Conservation (phyloP, 1,284 basidiomycete genomes). For the Heterobasidion occidentale region DNA sequence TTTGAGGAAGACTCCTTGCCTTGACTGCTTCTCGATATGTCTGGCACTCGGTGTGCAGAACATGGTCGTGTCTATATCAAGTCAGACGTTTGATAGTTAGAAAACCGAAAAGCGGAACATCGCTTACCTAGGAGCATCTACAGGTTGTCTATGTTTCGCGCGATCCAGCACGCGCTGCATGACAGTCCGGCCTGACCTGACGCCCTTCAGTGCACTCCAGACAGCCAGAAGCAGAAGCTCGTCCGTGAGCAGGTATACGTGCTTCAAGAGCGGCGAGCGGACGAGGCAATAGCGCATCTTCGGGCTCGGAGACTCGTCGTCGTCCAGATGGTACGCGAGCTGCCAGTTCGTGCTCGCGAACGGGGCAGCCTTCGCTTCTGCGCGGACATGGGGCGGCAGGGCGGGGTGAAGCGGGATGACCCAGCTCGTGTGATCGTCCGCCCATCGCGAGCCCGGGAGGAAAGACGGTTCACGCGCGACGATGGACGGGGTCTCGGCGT, state of each 20-base stretch:
- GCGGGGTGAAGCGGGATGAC: conserved; percentile 18
- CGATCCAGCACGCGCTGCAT: not conserved
- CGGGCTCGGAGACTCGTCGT: not conserved
- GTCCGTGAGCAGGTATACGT: not conserved
- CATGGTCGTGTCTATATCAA: not conserved
- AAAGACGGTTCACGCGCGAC: not conserved
- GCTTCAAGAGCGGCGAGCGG: not conserved
- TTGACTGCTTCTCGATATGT: not conserved
- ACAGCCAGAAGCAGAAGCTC: not conserved
- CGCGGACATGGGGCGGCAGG: not conserved
- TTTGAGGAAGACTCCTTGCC: not conserved
- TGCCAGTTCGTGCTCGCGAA: not conserved
- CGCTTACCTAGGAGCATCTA: not conserved
- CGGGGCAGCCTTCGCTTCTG: not conserved
- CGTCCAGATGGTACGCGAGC: not conserved
- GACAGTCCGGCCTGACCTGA: not conserved
- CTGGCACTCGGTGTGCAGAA: not conserved
- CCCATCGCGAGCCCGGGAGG: conserved; percentile 13
- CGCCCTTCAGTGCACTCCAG: not conserved
- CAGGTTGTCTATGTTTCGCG: not conserved
- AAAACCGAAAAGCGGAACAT: not conserved
- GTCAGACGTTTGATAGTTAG: not conserved
- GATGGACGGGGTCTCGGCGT: not conserved
- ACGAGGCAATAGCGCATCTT: conserved; percentile 1
- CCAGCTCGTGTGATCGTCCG: conserved; percentile 22